Evolutionary conservation across 2,329 filamentous ascomycete species (phyloP).

Genomic region (Sphaerulina musiva): DNA sequence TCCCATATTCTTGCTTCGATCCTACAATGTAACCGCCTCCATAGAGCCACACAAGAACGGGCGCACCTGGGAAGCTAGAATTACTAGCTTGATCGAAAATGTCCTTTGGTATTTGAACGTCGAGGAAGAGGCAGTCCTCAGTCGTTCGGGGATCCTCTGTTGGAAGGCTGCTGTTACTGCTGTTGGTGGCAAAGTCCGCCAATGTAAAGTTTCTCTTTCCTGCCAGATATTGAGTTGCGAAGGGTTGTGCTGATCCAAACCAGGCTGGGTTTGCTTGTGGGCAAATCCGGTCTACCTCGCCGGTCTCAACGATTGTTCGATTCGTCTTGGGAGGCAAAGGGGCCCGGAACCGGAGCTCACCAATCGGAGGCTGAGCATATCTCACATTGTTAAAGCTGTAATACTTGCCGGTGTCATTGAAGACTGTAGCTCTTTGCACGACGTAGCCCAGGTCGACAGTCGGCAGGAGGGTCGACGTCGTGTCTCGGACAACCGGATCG

Average conservation of each 20-base stretch:
- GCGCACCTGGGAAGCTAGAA: constrained; percentile 27
- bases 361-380: constrained; percentile 49
- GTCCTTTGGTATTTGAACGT: constrained; percentile 34
- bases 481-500: neutral
- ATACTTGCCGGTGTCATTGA: constrained; percentile 32
- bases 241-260: constrained; percentile 32
- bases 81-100: constrained; percentile 26
- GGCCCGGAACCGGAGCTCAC: constrained; percentile 46
- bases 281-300: constrained; percentile 39
- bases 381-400: constrained; percentile 55
- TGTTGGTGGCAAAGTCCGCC: neutral
- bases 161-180: neutral
- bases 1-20: constrained; percentile 34
- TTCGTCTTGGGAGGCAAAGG: constrained; percentile 38
- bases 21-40: constrained; percentile 44
- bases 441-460: constrained; percentile 51
- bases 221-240: constrained; percentile 28
- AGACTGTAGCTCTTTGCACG: constrained; percentile 43
- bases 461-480: constrained; percentile 29
- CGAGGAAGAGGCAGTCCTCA: constrained; percentile 39
- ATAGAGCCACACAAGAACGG: constrained; percentile 40
- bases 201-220: constrained; percentile 13
- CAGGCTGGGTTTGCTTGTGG: constrained; percentile 43
- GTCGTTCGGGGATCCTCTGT: constrained; percentile 28
- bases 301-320: constrained; percentile 41